Conservation (phyloP, 2,329 filamentous ascomycete genomes). For the Hypoxylon sp. region DNA sequence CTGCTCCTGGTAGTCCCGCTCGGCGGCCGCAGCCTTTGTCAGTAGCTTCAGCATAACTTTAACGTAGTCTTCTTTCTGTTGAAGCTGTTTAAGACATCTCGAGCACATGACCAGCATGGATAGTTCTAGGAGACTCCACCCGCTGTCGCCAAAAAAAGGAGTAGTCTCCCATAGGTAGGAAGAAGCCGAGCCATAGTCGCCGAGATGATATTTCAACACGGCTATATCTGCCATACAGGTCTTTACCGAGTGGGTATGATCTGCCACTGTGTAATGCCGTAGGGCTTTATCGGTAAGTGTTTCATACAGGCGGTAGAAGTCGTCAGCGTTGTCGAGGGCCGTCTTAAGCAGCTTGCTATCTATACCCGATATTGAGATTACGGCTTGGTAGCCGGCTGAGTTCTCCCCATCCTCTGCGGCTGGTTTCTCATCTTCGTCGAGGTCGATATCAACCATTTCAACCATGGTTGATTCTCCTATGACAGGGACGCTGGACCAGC, state of each 20-base stretch:
- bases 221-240: constrained; percentile 87
- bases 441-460: constrained; percentile 71
- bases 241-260: constrained; percentile 82
- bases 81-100: constrained; percentile 82
- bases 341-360: constrained; percentile 70
- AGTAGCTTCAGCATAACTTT: constrained; percentile 81
- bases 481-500: constrained; percentile 75
- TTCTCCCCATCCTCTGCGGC: constrained; percentile 48
- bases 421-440: constrained; percentile 61
- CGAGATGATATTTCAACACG: constrained; percentile 82
- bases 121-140: constrained; percentile 85
- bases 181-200: constrained; percentile 80
- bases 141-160: constrained; percentile 81
- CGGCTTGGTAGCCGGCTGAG: constrained; percentile 34
- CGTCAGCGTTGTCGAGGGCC: constrained; percentile 72
- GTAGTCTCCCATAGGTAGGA: constrained; percentile 84
- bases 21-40: constrained; percentile 72
- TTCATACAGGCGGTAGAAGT: constrained; percentile 78
- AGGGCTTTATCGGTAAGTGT: constrained; percentile 87
- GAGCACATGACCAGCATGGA: constrained; percentile 90
- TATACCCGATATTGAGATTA: constrained; percentile 62
- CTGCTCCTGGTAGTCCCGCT: constrained; percentile 64
- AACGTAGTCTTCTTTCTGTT: constrained; percentile 84
- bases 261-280: constrained; percentile 85
- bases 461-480: constrained; percentile 61